Evolutionary conservation across 768 basidiomycete genomes (phyloP).

Genomic region (Solioccasus polychromus): DNA sequence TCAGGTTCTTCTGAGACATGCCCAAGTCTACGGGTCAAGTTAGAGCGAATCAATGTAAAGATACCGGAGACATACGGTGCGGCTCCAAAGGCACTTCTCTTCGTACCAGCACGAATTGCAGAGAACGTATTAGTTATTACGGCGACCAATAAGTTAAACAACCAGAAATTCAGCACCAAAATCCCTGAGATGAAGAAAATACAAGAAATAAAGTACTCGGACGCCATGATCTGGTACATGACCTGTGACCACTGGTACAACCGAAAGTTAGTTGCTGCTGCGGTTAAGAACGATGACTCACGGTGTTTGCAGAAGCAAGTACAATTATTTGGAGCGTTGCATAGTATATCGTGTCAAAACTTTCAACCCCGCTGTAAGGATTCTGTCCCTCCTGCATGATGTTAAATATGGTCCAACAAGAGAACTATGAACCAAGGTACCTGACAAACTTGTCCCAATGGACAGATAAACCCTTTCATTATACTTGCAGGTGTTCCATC

Average conservation of each 20-base stretch:
- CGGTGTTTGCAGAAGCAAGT: constrained; percentile 75
- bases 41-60: neutral
- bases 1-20: constrained; percentile 53
- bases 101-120: constrained; percentile 81
- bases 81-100: constrained; percentile 90
- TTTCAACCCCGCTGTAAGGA: constrained; percentile 61
- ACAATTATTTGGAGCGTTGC: constrained; percentile 82
- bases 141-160: constrained; percentile 90
- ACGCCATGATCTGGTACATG: constrained; percentile 88
- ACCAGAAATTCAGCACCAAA: constrained; percentile 89
- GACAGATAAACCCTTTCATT: constrained; percentile 87
- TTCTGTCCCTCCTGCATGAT: constrained; percentile 57
- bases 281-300: constrained; percentile 32
- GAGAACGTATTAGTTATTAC: constrained; percentile 95
- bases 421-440: constrained; percentile 36
- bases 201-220: constrained; percentile 86
- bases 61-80: constrained; percentile 30
- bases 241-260: constrained; percentile 61
- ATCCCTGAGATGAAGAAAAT: constrained; percentile 85
- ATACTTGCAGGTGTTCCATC: constrained; percentile 37
- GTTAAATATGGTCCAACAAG: neutral
- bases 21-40: constrained; percentile 31
- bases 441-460: constrained; percentile 78
- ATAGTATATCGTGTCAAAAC: constrained; percentile 87
- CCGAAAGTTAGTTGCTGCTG: neutral